phyloP scores from a whole-genome alignment of 2,329 filamentous ascomycete genomes.

The Paracorniculantispora psalliotae region DNA sequence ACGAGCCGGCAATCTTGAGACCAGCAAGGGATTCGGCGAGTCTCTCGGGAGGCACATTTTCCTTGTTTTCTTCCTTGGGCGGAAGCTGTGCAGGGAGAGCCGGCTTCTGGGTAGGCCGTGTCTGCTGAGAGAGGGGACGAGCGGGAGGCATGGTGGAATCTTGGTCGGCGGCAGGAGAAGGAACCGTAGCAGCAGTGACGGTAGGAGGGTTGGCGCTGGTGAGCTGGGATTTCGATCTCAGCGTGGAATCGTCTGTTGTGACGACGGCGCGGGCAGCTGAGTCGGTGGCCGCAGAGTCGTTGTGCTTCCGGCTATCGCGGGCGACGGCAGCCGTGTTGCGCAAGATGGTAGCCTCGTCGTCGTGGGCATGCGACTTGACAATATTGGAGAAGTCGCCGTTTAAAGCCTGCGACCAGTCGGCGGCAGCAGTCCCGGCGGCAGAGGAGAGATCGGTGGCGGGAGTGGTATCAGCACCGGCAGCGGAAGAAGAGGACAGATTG shows the following conservation, averaged over 20 bases:
- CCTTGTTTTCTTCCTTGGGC: slow-evolving; percentile 6
- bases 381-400: slow-evolving; percentile 7
- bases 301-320: no score
- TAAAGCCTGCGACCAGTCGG: slow-evolving; percentile 5
- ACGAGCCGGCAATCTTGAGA: slow-evolving; percentile 1
- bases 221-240: no score
- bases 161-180: no score
- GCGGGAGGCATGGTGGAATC: slow-evolving; percentile 5
- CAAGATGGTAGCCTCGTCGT: background rate
- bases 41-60: slow-evolving; percentile 11
- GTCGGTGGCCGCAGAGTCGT: no score
- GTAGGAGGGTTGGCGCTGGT: no score
- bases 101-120: slow-evolving; percentile 36
- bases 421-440: background rate
- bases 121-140: slow-evolving; percentile 25
- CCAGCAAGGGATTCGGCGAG: background rate
- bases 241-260: background rate
- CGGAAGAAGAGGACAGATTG: no score
- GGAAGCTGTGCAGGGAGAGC: background rate
- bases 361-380: slow-evolving; percentile 1
- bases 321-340: background rate
- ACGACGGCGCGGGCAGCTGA: background rate
- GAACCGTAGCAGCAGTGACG: no score
- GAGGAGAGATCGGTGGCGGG: no score
- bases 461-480: no score